Conservation (phyloP, 139 green algal species). For the Closterium sp. region DNA sequence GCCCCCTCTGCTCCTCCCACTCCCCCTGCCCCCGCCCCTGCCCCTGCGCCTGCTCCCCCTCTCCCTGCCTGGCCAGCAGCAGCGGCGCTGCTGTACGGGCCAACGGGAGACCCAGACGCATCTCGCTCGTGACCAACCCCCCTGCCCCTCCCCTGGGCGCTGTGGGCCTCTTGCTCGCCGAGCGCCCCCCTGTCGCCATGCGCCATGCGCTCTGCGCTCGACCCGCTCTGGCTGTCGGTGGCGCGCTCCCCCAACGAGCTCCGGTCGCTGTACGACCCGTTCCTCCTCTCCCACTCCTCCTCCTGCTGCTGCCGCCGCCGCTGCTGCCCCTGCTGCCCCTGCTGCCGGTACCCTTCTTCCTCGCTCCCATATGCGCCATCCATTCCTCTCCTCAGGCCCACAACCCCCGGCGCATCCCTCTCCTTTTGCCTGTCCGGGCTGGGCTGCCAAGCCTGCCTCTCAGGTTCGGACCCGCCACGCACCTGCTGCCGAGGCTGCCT, state of each 20-base stretch:
- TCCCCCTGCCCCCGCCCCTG: neutral
- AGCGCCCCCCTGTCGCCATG: neutral
- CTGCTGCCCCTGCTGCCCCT: neutral
- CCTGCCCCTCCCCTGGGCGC: neutral
- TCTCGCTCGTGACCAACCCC: neutral
- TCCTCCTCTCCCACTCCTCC: neutral
- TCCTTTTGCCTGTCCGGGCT: too few species aligned
- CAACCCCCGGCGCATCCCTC: neutral
- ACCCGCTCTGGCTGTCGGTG: neutral
- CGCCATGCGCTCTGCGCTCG: neutral
- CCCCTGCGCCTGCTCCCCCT: neutral
- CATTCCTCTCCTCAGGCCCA: neutral
- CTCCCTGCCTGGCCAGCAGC: neutral
- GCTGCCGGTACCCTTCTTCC: neutral
- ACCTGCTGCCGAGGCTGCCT: neutral
- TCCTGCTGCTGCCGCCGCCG: neutral
- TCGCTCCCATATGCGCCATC: neutral
- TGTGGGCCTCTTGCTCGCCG: neutral
- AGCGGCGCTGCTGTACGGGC: too few species aligned
- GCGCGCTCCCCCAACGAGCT: neutral
- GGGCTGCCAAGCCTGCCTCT: neutral
- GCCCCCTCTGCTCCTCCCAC: neutral
- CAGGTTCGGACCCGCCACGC: neutral
- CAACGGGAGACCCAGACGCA: neutral
- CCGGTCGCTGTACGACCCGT: neutral